Percentiles rank a stretch among this genome's conserved stretches.
These are phyloP conservation scores for Paramyrothecium sp. DNA, from an alignment of 2,329 filamentous ascomycete species.

Conservation along the genomic window DNA sequence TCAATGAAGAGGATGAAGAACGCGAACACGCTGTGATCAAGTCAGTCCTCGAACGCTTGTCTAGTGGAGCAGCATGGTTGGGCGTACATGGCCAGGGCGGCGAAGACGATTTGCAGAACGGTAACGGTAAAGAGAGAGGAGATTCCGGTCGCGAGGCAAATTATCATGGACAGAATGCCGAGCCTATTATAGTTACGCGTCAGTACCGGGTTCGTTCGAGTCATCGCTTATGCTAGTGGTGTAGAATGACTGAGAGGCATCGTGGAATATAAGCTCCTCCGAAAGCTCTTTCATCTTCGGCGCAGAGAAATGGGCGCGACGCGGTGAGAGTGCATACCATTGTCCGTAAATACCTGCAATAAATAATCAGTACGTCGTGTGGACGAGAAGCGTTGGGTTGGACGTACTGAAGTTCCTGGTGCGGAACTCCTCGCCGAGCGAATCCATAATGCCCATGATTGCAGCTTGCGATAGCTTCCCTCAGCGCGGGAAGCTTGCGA, in stretches of 20 bases:
- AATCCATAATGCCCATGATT: conserved; percentile 17
- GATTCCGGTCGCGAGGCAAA: conserved; percentile 68
- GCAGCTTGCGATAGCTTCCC: conserved; percentile 1
- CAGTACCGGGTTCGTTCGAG: no score
- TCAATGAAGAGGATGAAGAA: conserved; percentile 83
- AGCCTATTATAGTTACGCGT: conserved; percentile 45
- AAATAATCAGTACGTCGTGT: conserved; percentile 27
- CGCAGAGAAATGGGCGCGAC: no score
- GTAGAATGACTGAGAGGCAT: no score
- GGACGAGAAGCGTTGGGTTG: neutral
- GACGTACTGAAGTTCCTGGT: conserved; percentile 72
- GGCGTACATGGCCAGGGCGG: conserved; percentile 53
- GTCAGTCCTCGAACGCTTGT: conserved; percentile 2
- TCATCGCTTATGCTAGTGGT: no score
- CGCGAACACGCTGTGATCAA: conserved; percentile 55
- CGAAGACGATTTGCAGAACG: conserved; percentile 48
- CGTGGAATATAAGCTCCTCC: no score
- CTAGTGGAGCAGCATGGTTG: neutral
- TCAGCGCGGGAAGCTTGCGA: neutral
- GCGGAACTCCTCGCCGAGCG: conserved; percentile 69
- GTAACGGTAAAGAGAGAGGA: conserved; percentile 62
- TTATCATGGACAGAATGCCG: conserved; percentile 68
- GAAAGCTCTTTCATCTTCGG: no score
- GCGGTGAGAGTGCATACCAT: conserved; percentile 54
- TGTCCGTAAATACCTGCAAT: conserved; percentile 68